Base-by-base conservation (phyloP, 129 eudicot genomes). In the Smallanthus sonchifolius region DNA sequence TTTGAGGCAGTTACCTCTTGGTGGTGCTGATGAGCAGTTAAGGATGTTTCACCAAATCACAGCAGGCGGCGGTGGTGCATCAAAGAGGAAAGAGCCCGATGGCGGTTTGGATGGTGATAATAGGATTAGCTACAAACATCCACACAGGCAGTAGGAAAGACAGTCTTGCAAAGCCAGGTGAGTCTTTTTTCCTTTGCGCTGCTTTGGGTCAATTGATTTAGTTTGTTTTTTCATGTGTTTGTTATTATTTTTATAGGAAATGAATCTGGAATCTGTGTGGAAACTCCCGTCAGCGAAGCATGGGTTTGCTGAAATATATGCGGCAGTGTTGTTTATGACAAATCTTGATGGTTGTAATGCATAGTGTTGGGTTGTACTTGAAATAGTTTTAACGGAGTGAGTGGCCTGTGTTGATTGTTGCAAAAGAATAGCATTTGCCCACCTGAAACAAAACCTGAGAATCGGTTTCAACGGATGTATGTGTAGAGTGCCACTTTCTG, bases 61-160 rank as follows among this genome's bases (percentile, higher is more conserved):
- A 36, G 80, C 83, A 2, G 88, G 89, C 54, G 80, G 88, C 40
- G 83, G 83, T 80, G 19, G 70, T 77, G 67, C 67, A 75, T 47
- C 88, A 78, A 94, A 88, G 76, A 84, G 98, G 73, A 90, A 83
- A 81, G 98, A 94, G 76, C 97, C 93, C 0, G 98, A 94, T 10
- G 86, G 93, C 38, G 91, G 97, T 7, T 83, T 89, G 87, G 90
- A 84, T 7, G 83, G 75, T 44, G 98, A 88, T 65, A 85, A 88
- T 61, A 85, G 80, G 72, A 57, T 88, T 70, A 86, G 82, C 83
- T 82, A 69, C 82, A 94, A 85, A 83, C 73, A 85, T 61, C 77
- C 95, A 44, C 76, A 90, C 16, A 81, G 95, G 96, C 95, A 85
- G 82, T 92, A 89, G 77, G 72, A 71, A 63, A 40, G 13, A 35